These are phyloP conservation scores for Xylariaceae sp. DNA, from an alignment of 2,329 filamentous ascomycete species.

Conservation along the genomic window DNA sequence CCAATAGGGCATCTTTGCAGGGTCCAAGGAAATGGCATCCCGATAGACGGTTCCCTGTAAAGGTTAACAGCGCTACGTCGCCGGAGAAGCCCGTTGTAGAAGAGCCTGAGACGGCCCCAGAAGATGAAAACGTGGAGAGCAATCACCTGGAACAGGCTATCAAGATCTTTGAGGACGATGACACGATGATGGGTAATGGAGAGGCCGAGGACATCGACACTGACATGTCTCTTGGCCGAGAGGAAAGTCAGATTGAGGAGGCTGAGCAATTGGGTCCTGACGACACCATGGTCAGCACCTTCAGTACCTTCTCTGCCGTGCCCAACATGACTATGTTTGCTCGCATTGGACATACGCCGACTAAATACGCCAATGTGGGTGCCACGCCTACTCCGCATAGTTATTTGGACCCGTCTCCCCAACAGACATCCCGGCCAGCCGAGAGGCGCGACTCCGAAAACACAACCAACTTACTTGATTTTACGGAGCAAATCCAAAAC, in stretches of 20 bases:
- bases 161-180: slow-evolving; percentile 56
- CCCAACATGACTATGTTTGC: slow-evolving; percentile 84
- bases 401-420: slow-evolving; percentile 35
- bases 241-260: slow-evolving; percentile 18
- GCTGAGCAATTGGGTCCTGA: slow-evolving; percentile 52
- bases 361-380: slow-evolving; percentile 45
- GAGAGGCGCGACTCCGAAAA: slow-evolving; percentile 45
- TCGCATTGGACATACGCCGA: slow-evolving; percentile 63
- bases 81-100: slow-evolving; percentile 20
- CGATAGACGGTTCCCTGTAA: slow-evolving; percentile 59
- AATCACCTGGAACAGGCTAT: slow-evolving; percentile 56
- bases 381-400: slow-evolving; percentile 37
- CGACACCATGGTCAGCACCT: slow-evolving; percentile 73
- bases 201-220: slow-evolving; percentile 32
- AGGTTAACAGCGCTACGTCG: slow-evolving; percentile 38
- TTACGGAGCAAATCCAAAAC: slow-evolving; percentile 65
- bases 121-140: slow-evolving; percentile 52
- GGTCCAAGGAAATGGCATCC: slow-evolving; percentile 44
- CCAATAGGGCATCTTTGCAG: slow-evolving; percentile 23
- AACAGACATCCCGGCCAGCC: slow-evolving; percentile 36
- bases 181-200: slow-evolving; percentile 33
- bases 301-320: slow-evolving; percentile 85
- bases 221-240: slow-evolving; percentile 32
- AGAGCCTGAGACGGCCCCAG: slow-evolving; percentile 42
- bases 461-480: slow-evolving; percentile 80